Evolutionary conservation across 345 rosid species (phyloP).

Genomic region (Tarenaya hassleriana): DNA sequence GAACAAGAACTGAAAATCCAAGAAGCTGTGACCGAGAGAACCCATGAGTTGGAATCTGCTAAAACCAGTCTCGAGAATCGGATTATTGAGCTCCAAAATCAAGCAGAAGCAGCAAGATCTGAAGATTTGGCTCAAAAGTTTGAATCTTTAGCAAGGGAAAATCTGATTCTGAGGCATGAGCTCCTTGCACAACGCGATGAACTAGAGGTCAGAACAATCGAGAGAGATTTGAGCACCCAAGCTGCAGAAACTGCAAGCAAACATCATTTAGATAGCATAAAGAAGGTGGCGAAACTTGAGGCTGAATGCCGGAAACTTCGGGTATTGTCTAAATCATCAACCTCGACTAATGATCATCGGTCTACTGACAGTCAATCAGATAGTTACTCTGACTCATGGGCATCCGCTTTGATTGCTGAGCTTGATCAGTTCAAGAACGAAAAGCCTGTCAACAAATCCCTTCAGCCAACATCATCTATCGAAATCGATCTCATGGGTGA

Average conservation of each 20-base stretch:
- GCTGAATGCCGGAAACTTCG: constrained; percentile 80
- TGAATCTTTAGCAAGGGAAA: constrained; percentile 54
- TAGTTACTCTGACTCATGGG: constrained; percentile 49
- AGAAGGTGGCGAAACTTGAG: constrained; percentile 86
- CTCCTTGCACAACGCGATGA: constrained; percentile 61
- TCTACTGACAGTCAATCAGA: constrained; percentile 69
- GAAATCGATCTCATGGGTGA: constrained; percentile 86
- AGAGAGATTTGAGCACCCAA: constrained; percentile 74
- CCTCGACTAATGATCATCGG: constrained; percentile 37
- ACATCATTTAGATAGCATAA: constrained; percentile 76
- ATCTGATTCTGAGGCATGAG: constrained; percentile 49
- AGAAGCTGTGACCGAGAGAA: constrained; percentile 47
- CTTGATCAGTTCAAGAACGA: constrained; percentile 47
- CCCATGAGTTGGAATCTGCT: constrained; percentile 45
- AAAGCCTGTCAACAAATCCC: constrained; percentile 30
- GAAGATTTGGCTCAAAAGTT: constrained; percentile 39
- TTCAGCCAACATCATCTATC: constrained; percentile 30
- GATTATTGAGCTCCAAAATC: constrained; percentile 41
- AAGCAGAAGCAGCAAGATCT: constrained; percentile 29
- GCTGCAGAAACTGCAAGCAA: constrained; percentile 92
- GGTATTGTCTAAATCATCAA: constrained; percentile 34
- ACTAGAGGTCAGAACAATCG: constrained; percentile 64
- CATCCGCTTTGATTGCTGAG: constrained; percentile 42
- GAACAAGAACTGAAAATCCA: constrained; percentile 60
- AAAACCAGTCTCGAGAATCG: constrained; percentile 47